A percentile compares a stretch with the other conserved stretches of the same genome.
phyloP scores from a whole-genome alignment of 495 filamentous ascomycete genomes.

The Trichoderma asperelloides region DNA sequence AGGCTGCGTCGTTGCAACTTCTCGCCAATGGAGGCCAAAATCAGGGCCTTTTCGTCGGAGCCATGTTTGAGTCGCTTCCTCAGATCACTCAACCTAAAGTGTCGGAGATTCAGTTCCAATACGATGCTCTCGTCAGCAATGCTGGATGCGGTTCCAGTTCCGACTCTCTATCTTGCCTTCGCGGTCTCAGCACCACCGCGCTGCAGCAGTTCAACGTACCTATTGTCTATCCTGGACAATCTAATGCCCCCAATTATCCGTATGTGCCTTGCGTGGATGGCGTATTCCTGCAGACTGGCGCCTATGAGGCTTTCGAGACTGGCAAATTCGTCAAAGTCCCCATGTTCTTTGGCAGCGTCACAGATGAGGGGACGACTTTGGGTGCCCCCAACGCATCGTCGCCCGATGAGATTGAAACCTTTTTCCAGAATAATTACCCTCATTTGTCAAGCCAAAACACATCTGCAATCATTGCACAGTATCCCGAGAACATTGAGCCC shows the following conservation, averaged over 20 bases:
- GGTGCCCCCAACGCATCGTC: slow-evolving; percentile 35
- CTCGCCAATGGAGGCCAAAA: slow-evolving; percentile 45
- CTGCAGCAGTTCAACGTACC: slow-evolving; percentile 47
- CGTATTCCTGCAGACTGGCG: slow-evolving; percentile 46
- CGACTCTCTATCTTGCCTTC: slow-evolving; percentile 41
- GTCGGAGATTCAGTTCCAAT: slow-evolving; percentile 36
- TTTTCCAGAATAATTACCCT: slow-evolving; percentile 39
- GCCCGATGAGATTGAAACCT: slow-evolving; percentile 34
- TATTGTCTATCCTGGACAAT: slow-evolving; percentile 34
- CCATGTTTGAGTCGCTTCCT: slow-evolving; percentile 33
- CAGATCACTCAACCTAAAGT: slow-evolving; percentile 34
- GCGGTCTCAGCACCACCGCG: slow-evolving; percentile 32
- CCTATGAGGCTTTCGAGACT: slow-evolving; percentile 47
- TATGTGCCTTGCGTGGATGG: slow-evolving; percentile 56
- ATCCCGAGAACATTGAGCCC: slow-evolving; percentile 21
- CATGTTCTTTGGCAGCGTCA: slow-evolving; percentile 60
- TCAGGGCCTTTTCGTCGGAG: slow-evolving; percentile 31
- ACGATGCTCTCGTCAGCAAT: slow-evolving; percentile 23
- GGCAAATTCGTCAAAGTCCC: slow-evolving; percentile 61
- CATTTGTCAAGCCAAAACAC: slow-evolving; percentile 38
- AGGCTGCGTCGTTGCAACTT: slow-evolving; percentile 57
- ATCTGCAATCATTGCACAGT: slow-evolving; percentile 25
- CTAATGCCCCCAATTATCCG: slow-evolving; percentile 39
- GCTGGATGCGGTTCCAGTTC: slow-evolving; percentile 21
- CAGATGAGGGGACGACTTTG: slow-evolving; percentile 52